phyloP scores from a whole-genome alignment of 768 basidiomycete genomes.

The Calocera cornea region DNA sequence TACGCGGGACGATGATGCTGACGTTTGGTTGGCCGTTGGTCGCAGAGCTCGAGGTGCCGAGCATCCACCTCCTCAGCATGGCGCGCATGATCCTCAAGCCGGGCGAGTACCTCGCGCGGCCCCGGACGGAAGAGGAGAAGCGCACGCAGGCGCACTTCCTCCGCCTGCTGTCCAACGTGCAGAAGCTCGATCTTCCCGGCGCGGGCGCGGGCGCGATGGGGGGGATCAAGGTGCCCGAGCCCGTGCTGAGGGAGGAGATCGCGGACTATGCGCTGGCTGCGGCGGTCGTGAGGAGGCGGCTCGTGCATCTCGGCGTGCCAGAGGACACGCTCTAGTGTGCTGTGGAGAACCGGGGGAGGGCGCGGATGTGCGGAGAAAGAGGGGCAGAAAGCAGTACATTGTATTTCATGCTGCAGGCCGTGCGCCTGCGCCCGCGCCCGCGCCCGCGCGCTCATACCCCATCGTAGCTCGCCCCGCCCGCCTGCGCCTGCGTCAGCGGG shows the following conservation, averaged over 20 bases:
- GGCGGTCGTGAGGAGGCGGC: background rate
- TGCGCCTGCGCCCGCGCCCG: background rate
- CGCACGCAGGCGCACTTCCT: background rate
- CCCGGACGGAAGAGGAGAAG: background rate
- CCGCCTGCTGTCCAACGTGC: background rate
- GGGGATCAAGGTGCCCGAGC: background rate
- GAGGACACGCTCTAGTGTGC: background rate
- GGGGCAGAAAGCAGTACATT: background rate
- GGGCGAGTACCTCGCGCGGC: background rate
- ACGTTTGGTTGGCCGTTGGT: no score
- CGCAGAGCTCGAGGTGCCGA: background rate
- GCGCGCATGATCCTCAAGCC: background rate
- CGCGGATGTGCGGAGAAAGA: background rate
- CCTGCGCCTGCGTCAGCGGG: constrained; percentile 31
- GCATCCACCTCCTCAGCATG: background rate
- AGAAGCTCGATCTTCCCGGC: background rate
- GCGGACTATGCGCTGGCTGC: background rate
- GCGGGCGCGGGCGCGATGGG: background rate
- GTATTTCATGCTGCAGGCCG: background rate
- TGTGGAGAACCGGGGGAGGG: background rate
- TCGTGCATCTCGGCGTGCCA: background rate
- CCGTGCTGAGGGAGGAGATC: background rate
- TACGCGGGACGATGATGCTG: no score
- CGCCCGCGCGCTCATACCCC: constrained; percentile 28
- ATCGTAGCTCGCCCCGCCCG: constrained; percentile 81